These are phyloP conservation scores for Trichoderma breve DNA, from an alignment of 2,329 filamentous ascomycete genomes.

Conservation along the genomic window DNA sequence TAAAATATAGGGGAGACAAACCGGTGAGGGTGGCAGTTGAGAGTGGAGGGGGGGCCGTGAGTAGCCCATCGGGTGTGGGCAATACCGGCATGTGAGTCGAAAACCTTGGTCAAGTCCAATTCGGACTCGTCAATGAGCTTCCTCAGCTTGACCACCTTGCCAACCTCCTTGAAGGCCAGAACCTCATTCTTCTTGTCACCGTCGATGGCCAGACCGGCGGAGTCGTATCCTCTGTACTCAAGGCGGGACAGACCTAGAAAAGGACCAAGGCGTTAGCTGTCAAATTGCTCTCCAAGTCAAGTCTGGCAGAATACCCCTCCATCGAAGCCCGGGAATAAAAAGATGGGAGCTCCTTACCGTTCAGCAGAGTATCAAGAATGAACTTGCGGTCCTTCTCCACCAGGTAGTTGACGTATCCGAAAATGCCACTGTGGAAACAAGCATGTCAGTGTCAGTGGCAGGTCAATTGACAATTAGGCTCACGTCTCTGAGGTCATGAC, in stretches of 20 bases:
- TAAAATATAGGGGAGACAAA: slow-evolving; percentile 44
- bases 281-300: background rate
- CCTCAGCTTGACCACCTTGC: slow-evolving; percentile 97
- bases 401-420: slow-evolving; percentile 99
- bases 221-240: slow-evolving; percentile 98
- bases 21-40: slow-evolving; percentile 99
- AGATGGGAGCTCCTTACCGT: slow-evolving; percentile 61
- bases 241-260: slow-evolving; percentile 80
- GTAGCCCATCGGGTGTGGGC: slow-evolving; percentile 99
- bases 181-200: slow-evolving; percentile 99
- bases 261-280: slow-evolving; percentile 25
- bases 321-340: background rate
- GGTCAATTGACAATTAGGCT: slow-evolving; percentile 14
- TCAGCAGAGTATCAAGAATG: slow-evolving; percentile 93
- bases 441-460: slow-evolving; percentile 29
- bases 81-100: slow-evolving; percentile 97
- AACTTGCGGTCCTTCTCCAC: slow-evolving; percentile 98
- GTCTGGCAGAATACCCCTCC: background rate
- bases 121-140: slow-evolving; percentile 82
- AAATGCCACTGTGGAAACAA: slow-evolving; percentile 68
- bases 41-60: slow-evolving; percentile 86
- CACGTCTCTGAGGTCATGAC: background rate
- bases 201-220: slow-evolving; percentile 90
- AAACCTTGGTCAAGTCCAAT: slow-evolving; percentile 85
- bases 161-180: slow-evolving; percentile 96